Evolutionary conservation across 352 stramenopile species (phyloP), one percentile per base, ranked within the genome.

Genomic region (Lagenidium giganteum): DNA sequence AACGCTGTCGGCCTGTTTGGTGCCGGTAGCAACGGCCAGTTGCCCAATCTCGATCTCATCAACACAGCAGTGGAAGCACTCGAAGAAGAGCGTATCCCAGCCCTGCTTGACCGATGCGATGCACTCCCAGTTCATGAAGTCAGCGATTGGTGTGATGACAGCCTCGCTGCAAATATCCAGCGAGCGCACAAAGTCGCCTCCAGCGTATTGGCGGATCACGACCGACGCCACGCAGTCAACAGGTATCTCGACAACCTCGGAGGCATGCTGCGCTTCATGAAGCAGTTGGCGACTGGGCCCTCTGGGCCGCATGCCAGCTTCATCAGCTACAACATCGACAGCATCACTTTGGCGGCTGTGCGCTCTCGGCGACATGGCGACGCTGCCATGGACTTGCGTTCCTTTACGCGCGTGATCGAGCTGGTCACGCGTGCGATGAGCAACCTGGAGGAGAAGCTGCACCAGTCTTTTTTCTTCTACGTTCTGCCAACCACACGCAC

Each of bases 401-500:
- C 67, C 6, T 43, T 76, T 4, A 47, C 91, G 8, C 71, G 74
- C 6, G 62, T 74, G 3, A 46, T 86, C 16, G 81, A 90, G 44
- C 65, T 85, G 35, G 46, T 87, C 8, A 46, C 94, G 20, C 82
- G 83, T 8, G 73, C 77, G 6, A 46, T 95, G 18, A 95, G 83
- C 64, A 95, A 95, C 43, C 26, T 92, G 30, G 83, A 94, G 48
- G 82, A 94, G 49, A 93, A 94, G 39, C 57, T 95, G 8, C 82
- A 95, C 42, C 82, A 93, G 52, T 94, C 82, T 27, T 95, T 91
- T 39, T 94, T 87, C 57, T 54, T 94, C 8, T 95, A 95, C 37
- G 62, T 94, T 23, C 62, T 95, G 3, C 78, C 78, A 5, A 87
- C 61, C 39, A 67, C 75, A 16, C 56, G 49, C 8, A 70, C 80